Base-by-base conservation (phyloP, 2,329 filamentous ascomycete species). In the Alternaria sp. region DNA sequence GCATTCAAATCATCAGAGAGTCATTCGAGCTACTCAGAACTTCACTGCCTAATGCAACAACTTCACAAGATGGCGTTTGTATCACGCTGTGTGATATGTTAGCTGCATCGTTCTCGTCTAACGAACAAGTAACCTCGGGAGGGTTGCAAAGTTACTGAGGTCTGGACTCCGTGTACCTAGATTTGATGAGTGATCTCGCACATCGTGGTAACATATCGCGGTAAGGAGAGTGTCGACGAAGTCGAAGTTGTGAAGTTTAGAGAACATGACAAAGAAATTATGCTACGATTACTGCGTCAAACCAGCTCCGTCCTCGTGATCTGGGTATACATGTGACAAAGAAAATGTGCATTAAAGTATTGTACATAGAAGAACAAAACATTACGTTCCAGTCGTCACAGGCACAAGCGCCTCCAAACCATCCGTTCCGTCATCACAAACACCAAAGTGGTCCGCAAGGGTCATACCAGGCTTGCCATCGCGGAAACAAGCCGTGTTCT, bases 401-500 rank as follows among this genome's bases (percentile, higher is more conserved):
- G 58, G 28, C 6, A 12, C 43, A 49, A 17, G 13, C n/a, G n/a
- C 45, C 45, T 61, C 59, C 30, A 61, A n/a, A 9, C 59, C 59
- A 54, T 61, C 59, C 13, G 53, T 57, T 28, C 59, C 59, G 36
- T 61, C 59, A 44, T 61, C 59, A 50, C 59, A 61, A 19, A 51
- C 45, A 19, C 46, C 53, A 40, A 61, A 61, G 11, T 32, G 59
- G n/a, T 61, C 59, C 26, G 45, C 59, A 26, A 61, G 32, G 9
- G 30, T 61, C 59, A 61, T 61, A 23, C 59, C 59, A 19, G 53
- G 59, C 17, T 45, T 43, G 4, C 59, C 59, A 57, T 76, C 73
- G 15, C 67, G 57, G 43, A 76, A 75, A 44, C 73, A 76, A 3
- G 73, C 73, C 9, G 73, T 66, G 40, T 76, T 65, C 15, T 69